Percentiles rank a stretch among this genome's conserved stretches.
Conservation (phyloP, 2,329 filamentous ascomycete species). For the Cladorrhinum sp. region DNA sequence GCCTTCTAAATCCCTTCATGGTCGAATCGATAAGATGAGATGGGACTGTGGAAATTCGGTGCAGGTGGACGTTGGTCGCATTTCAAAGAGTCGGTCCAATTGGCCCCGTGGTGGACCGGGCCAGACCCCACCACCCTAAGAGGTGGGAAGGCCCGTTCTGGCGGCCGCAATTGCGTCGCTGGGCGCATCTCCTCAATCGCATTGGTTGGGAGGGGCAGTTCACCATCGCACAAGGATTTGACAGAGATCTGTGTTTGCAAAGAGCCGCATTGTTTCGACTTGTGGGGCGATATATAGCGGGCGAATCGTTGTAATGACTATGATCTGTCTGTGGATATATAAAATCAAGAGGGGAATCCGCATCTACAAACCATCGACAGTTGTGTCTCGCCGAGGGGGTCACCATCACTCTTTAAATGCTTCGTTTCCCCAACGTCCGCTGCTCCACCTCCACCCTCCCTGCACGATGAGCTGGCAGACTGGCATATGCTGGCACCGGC, state of each 20-base stretch:
- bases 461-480: slow-evolving; percentile 33
- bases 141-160: slow-evolving; percentile 29
- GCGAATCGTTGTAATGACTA: slow-evolving; percentile 5
- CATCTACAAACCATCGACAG: not conserved
- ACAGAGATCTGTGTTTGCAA: slow-evolving; percentile 21
- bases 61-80: slow-evolving; percentile 8
- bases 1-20: not conserved
- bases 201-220: slow-evolving; percentile 19
- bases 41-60: slow-evolving; percentile 6
- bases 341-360: slow-evolving; percentile 2
- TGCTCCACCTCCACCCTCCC: slow-evolving; percentile 32
- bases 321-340: slow-evolving; percentile 7
- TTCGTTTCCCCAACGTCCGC: slow-evolving; percentile 16
- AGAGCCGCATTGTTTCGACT: slow-evolving; percentile 30
- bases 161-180: slow-evolving; percentile 28
- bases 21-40: not conserved
- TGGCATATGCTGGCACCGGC: slow-evolving; percentile 31
- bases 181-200: slow-evolving; percentile 31
- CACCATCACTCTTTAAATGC: slow-evolving; percentile 24
- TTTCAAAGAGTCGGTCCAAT: slow-evolving; percentile 26
- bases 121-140: slow-evolving; percentile 22
- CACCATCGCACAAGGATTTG: slow-evolving; percentile 25
- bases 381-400: not conserved
- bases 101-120: slow-evolving; percentile 18
- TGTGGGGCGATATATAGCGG: slow-evolving; percentile 10